A percentile compares a stretch with the other conserved stretches of the same genome.
phyloP scores from a whole-genome alignment of 2,329 filamentous ascomycete genomes.

The Dothiorella sarmentorum region DNA sequence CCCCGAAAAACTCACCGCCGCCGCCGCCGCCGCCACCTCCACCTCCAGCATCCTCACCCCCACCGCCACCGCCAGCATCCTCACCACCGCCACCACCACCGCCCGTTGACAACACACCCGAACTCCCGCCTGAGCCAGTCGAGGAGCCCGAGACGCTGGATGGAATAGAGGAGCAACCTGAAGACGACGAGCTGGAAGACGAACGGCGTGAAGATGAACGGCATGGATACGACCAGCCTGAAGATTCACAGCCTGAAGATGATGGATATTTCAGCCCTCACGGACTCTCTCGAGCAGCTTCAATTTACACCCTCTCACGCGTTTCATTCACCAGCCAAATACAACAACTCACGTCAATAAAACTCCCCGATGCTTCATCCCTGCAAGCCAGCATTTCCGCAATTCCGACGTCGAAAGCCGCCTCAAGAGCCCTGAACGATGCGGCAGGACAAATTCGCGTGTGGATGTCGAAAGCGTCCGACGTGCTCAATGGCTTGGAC shows the following conservation, averaged over 20 bases:
- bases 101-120: constrained; percentile 8
- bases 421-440: constrained; percentile 76
- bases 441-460: constrained; percentile 88
- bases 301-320: constrained; percentile 89
- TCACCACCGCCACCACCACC: constrained; percentile 50
- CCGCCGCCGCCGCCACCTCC: too few species aligned
- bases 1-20: constrained; percentile 48
- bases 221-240: too few species aligned
- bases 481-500: constrained; percentile 83
- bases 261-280: constrained; percentile 65
- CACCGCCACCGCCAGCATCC: too few species aligned
- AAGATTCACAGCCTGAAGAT: constrained; percentile 51
- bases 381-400: constrained; percentile 79
- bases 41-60: too few species aligned
- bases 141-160: background rate
- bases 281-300: constrained; percentile 65
- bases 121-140: constrained; percentile 22
- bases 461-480: constrained; percentile 90
- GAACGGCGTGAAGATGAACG: too few species aligned
- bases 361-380: constrained; percentile 79
- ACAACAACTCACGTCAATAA: constrained; percentile 84
- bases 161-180: constrained; percentile 40
- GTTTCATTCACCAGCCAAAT: constrained; percentile 92
- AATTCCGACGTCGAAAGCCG: constrained; percentile 80
- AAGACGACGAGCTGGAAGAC: too few species aligned